phyloP scores from a whole-genome alignment of 1,284 basidiomycete species.

The Boletus semigastroideus region DNA sequence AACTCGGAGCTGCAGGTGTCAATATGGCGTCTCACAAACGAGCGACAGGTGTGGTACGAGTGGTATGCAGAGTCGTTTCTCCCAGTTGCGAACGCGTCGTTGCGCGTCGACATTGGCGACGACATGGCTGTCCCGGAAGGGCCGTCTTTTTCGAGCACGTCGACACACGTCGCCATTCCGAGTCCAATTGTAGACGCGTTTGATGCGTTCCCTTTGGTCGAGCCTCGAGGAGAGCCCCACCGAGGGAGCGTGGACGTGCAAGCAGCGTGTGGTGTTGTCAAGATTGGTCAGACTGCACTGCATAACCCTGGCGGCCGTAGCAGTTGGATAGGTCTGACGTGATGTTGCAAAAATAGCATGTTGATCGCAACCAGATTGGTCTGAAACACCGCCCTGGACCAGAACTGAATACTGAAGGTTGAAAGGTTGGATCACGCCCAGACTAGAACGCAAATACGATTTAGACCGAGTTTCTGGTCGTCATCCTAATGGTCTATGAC shows the following conservation, averaged over 20 bases:
- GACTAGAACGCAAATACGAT: no score
- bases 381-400: background rate
- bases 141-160: constrained; percentile 33
- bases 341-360: constrained; percentile 12
- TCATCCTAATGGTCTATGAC: background rate
- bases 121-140: constrained; percentile 17
- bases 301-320: constrained; percentile 90
- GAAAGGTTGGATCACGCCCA: no score
- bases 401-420: background rate
- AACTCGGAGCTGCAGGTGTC: constrained; percentile 91
- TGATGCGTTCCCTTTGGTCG: constrained; percentile 39
- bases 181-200: constrained; percentile 65
- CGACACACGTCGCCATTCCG: constrained; percentile 49
- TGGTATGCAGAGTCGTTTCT: constrained; percentile 96
- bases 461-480: background rate
- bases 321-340: constrained; percentile 85
- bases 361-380: background rate
- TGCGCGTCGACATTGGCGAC: constrained; percentile 15
- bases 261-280: constrained; percentile 51
- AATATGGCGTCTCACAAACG: constrained; percentile 91
- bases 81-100: constrained; percentile 43
- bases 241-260: constrained; percentile 19
- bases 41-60: constrained; percentile 95
- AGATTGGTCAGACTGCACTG: constrained; percentile 89
- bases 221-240: constrained; percentile 13